Conservation (phyloP, 345 rosid species). For the Camelina hispida region DNA sequence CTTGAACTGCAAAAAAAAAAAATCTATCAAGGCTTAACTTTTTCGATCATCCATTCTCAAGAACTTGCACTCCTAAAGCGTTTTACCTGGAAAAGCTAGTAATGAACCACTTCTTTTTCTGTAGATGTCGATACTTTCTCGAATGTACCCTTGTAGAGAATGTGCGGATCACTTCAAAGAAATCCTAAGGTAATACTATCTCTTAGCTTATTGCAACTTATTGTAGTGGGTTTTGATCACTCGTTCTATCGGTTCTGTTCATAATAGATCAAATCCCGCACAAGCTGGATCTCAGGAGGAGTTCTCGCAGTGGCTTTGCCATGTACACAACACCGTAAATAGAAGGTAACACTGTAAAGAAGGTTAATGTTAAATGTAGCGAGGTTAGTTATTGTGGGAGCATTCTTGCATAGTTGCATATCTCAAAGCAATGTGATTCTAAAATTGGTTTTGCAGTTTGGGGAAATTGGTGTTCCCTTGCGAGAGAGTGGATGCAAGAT, state of each 20-base stretch:
- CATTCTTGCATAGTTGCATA: conserved; percentile 5
- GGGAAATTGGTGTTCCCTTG: conserved; percentile 75
- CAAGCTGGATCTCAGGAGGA: conserved; percentile 79
- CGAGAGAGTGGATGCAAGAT: conserved; percentile 91
- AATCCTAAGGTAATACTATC: conserved; percentile 64
- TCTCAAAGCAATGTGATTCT: not conserved
- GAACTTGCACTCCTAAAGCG: not conserved
- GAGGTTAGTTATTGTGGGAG: not conserved
- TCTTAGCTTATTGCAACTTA: conserved; percentile 15
- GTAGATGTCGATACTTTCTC: conserved; percentile 90
- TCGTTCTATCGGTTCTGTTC: conserved; percentile 2
- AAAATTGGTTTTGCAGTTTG: conserved; percentile 53
- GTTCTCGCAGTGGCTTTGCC: conserved; percentile 92
- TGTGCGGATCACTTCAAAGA: conserved; percentile 98
- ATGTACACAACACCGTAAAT: conserved; percentile 86
- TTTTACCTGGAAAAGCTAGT: conserved; percentile 19
- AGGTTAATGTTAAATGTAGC: not conserved
- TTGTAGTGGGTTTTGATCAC: conserved; percentile 14
- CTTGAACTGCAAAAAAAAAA: too few species aligned
- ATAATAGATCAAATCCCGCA: conserved; percentile 77
- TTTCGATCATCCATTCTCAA: not conserved
- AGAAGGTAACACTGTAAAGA: conserved; percentile 64
- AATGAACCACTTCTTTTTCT: not conserved
- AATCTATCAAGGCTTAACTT: not conserved
- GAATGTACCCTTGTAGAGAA: conserved; percentile 94